A percentile compares a stretch with the other conserved stretches of the same genome.
phyloP scores from a whole-genome alignment of 1,284 basidiomycete genomes.

The Athelia psychrophila region DNA sequence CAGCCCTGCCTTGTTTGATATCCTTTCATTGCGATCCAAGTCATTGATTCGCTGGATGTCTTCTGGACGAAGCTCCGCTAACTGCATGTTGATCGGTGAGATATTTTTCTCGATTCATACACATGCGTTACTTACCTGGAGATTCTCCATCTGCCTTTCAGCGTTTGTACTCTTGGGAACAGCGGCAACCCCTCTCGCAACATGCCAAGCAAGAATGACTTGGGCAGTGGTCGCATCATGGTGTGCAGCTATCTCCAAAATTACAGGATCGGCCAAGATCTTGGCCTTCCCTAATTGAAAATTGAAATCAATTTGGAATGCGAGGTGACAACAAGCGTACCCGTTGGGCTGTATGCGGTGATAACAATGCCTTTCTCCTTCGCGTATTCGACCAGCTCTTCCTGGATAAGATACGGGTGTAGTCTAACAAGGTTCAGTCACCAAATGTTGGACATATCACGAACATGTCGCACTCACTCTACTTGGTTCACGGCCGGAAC shows the following conservation, averaged over 20 bases:
- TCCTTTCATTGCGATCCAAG: background rate
- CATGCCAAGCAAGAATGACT: constrained; percentile 43
- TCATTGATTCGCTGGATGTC: background rate
- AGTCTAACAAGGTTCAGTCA: constrained; percentile 15
- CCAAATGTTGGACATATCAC: background rate
- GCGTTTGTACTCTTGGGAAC: constrained; percentile 41
- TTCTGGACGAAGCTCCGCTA: background rate
- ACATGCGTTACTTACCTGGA: constrained; percentile 28
- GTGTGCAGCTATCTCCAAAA: constrained; percentile 39
- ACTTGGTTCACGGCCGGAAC: constrained; percentile 38
- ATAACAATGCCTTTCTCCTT: constrained; percentile 28
- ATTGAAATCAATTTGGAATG: background rate
- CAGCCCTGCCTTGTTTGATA: background rate
- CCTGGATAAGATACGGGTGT: constrained; percentile 31
- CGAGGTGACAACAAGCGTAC: constrained; percentile 9
- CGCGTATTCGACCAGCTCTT: constrained; percentile 29
- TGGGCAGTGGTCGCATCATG: constrained; percentile 39
- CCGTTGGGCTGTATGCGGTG: constrained; percentile 34
- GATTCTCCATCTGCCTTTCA: constrained; percentile 41
- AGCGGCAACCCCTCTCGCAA: constrained; percentile 34
- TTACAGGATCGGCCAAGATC: constrained; percentile 38
- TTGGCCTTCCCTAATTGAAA: constrained; percentile 29
- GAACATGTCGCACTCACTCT: constrained; percentile 28
- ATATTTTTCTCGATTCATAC: background rate
- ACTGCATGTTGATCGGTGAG: background rate